Conservation (phyloP, 192 early-diverging fungal species). For the Umbelopsis sp. region DNA sequence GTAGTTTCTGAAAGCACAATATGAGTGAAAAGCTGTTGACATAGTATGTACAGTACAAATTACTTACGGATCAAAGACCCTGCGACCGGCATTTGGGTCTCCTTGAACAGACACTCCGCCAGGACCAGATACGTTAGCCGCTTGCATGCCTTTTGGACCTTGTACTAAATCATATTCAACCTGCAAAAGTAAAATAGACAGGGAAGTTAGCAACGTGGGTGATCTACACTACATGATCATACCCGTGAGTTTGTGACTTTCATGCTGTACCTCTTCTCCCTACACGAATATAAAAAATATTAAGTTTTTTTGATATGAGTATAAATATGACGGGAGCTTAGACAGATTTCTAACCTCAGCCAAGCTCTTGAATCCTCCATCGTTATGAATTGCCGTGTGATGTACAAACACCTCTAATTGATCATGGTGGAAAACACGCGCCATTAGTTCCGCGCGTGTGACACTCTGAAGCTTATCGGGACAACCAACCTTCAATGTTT, state of each 20-base stretch:
- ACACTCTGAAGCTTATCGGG: background rate
- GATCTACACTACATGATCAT: background rate
- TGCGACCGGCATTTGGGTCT: slow-evolving; percentile 61
- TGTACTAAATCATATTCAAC: slow-evolving; percentile 72
- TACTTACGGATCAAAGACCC: slow-evolving; percentile 28
- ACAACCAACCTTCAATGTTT: slow-evolving; percentile 72
- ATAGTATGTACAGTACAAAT: no score
- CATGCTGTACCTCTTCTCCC: slow-evolving; percentile 52
- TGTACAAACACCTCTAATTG: slow-evolving; percentile 71
- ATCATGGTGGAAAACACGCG: slow-evolving; percentile 18
- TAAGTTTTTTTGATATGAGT: no score
- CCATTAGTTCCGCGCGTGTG: background rate
- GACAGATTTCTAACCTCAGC: slow-evolving; percentile 53
- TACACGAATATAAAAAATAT: slow-evolving; percentile 25
- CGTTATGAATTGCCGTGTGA: slow-evolving; percentile 75
- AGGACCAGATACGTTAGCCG: slow-evolving; percentile 80
- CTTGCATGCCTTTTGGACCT: slow-evolving; percentile 84
- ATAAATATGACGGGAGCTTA: slow-evolving; percentile 20
- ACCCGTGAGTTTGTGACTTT: background rate
- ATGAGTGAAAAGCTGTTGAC: no score
- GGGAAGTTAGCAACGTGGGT: no score
- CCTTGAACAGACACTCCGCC: slow-evolving; percentile 73
- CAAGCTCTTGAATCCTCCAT: slow-evolving; percentile 76
- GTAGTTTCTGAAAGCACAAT: background rate
- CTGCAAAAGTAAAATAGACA: slow-evolving; percentile 28